Evolutionary conservation across 2,329 filamentous ascomycete genomes (phyloP).

Genomic region (Trichoderma oligosporum): DNA sequence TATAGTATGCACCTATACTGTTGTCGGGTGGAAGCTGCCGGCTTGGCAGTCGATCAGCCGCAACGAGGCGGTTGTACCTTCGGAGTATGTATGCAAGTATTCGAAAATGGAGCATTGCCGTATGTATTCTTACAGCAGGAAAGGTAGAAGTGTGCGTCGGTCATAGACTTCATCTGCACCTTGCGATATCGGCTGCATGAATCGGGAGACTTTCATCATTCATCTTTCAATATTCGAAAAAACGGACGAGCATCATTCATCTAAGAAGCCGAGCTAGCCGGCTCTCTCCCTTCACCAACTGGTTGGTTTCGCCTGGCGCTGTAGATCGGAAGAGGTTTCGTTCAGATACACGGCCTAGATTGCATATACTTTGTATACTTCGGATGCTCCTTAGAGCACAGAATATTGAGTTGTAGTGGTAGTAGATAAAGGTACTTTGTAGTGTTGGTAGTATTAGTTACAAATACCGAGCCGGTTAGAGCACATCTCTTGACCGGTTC

Average conservation of each 20-base stretch:
- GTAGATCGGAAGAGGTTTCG: neutral
- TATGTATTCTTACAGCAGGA: neutral
- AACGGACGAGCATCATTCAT: neutral
- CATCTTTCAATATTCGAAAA: neutral
- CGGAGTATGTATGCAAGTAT: neutral
- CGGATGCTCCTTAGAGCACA: neutral
- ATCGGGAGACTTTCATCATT: neutral
- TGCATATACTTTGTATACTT: too few relatives aligned
- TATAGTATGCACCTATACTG: neutral
- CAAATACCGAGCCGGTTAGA: neutral
- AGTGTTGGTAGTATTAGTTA: too few relatives aligned
- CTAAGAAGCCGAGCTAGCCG: neutral
- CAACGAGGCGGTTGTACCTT: neutral
- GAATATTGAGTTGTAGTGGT: neutral
- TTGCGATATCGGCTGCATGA: conserved; percentile 16
- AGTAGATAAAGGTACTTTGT: too few relatives aligned
- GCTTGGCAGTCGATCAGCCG: conserved; percentile 11
- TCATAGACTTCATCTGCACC: neutral
- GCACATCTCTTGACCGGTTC: neutral
- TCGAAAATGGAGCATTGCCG: neutral
- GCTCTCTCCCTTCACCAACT: neutral
- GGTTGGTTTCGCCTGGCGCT: neutral
- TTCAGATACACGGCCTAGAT: neutral
- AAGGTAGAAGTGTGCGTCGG: neutral
- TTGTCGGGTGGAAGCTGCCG: conserved; percentile 4